Base-by-base conservation (phyloP, 176 grass and related monocot species). In the Aegilops longissima region DNA sequence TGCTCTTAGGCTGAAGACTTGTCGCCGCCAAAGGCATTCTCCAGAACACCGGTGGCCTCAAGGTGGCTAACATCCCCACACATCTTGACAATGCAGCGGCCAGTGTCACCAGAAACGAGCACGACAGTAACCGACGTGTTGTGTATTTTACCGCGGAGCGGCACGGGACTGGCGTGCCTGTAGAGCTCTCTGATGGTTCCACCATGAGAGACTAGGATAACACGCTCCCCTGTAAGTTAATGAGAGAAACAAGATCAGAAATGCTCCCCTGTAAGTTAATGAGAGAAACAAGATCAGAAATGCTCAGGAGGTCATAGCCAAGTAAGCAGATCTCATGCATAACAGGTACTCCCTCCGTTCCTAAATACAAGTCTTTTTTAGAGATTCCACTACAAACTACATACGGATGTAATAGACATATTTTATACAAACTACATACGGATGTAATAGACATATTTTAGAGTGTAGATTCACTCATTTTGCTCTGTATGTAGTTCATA, bases 151-250 rank as follows among this genome's bases (percentile, higher is more conserved):
- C 85, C 51, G 4, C 85, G 88, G 5, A 86, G 83, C 38, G 85
- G 81, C 24, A 44, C 80, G 8, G 87, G 85, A 49, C 66, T 88
- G 13, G 90, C 90, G 59, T 86, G 87, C 54, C 67, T 83, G 82
- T 91, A 89, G 51, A 99, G 86, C 73, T 96, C 92, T 83, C 90
- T 87, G 64, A 99, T 90, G 79, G 90, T 83, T 34, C 97, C 90
- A 3, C 94, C 97, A 54, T 96, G 90, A 58, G 91, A 92, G 25
- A 99, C 92, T 6, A 96, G 62, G 62, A 96, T 88, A 5, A 99
- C 85, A 86, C 97, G 91, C 86, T 94, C 90, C 82, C 97, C 94
- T 99, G 86, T 73, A 3, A 79, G 21, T 2, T 1, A 59, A 59
- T 64, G 29, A 75, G 31, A 20, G 44, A 20, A 6, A 16, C 4